phyloP scores from a whole-genome alignment of 495 filamentous ascomycete genomes.

The Penicillium flavigenum region DNA sequence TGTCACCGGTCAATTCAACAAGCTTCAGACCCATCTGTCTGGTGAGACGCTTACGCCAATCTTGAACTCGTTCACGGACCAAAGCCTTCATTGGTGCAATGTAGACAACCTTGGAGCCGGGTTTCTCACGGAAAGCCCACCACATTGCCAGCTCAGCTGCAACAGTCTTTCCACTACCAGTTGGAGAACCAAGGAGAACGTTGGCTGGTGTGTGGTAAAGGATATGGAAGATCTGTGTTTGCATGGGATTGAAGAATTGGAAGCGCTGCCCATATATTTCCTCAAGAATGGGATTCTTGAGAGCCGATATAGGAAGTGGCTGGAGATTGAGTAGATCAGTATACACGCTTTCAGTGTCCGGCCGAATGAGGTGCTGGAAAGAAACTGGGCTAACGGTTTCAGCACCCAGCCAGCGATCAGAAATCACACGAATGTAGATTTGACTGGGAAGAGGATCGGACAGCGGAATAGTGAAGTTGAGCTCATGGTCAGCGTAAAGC shows the following conservation, averaged over 20 bases:
- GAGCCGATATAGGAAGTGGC: constrained; percentile 80
- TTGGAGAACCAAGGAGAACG: constrained; percentile 93
- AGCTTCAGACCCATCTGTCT: constrained; percentile 82
- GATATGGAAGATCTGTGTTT: constrained; percentile 96
- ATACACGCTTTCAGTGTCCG: constrained; percentile 96
- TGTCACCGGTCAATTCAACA: constrained; percentile 96
- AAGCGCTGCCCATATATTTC: constrained; percentile 87
- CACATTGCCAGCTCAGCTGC: constrained; percentile 99
- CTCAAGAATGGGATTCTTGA: constrained; percentile 84
- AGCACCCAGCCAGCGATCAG: constrained; percentile 95
- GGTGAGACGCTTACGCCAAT: constrained; percentile 87
- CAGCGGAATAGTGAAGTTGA: constrained; percentile 96
- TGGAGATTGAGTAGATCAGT: constrained; percentile 92
- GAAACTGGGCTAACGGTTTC: constrained; percentile 93
- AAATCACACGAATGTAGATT: constrained; percentile 92
- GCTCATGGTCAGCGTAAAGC: constrained; percentile 88
- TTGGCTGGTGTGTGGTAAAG: constrained; percentile 90
- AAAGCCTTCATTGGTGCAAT: constrained; percentile 99
- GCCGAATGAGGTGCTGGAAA: constrained; percentile 96
- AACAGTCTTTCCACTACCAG: constrained; percentile 95
- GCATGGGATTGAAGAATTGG: constrained; percentile 98
- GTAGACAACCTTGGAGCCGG: constrained; percentile 96
- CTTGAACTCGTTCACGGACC: constrained; percentile 92
- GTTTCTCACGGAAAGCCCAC: constrained; percentile 97
- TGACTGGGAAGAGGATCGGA: constrained; percentile 90